Percentiles rank a stretch among this genome's conserved stretches.
These are phyloP conservation scores for Artemisia annua DNA, from an alignment of 129 eudicot genomes.

Conservation along the genomic window DNA sequence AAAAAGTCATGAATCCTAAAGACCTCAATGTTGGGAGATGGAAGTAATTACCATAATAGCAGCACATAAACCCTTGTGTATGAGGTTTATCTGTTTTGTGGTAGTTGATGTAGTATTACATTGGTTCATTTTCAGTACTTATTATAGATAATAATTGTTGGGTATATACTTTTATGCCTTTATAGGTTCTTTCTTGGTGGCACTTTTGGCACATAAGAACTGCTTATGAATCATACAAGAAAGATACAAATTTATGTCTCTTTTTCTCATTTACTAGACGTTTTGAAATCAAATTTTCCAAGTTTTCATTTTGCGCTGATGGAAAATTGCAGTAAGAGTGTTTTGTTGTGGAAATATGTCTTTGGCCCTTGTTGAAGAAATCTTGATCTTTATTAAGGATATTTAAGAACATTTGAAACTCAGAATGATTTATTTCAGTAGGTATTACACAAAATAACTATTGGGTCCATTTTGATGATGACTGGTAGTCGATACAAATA, in stretches of 20 bases:
- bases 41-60: constrained; percentile 14
- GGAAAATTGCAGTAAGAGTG: too few relatives aligned
- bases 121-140: constrained; percentile 14
- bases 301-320: background rate
- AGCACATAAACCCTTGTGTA: constrained; percentile 14
- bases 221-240: background rate
- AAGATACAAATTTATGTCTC: background rate
- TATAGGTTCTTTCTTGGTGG: constrained; percentile 19
- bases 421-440: too few relatives aligned
- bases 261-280: background rate
- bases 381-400: too few relatives aligned
- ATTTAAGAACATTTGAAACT: too few relatives aligned
- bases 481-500: too few relatives aligned
- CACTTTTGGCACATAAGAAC: constrained; percentile 10
- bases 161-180: constrained; percentile 34
- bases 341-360: too few relatives aligned
- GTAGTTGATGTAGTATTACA: constrained; percentile 19
- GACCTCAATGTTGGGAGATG: background rate
- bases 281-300: background rate
- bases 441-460: too few relatives aligned
- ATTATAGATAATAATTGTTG: background rate
- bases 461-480: too few relatives aligned
- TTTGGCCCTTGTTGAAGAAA: too few relatives aligned
- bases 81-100: constrained; percentile 2
- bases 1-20: too few relatives aligned